Conservation (phyloP, 352 stramenopile genomes). For the Phytophthora brassicae region DNA sequence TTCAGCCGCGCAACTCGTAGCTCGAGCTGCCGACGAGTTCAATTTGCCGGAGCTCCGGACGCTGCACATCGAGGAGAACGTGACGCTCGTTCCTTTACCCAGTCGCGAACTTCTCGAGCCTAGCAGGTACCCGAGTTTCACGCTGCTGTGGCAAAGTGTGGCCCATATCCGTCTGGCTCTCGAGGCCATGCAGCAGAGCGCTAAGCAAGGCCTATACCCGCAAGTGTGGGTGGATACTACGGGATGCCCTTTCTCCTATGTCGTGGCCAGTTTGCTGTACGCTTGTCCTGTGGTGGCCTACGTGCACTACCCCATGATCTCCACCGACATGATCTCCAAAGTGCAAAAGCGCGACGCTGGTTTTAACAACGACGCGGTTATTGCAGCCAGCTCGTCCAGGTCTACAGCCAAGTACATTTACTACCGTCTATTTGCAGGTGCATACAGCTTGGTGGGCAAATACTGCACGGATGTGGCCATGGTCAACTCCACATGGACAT, state of each 20-base stretch:
- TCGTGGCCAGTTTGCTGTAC: slow-evolving; percentile 87
- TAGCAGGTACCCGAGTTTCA: slow-evolving; percentile 88
- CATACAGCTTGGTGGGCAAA: slow-evolving; percentile 90
- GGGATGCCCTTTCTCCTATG: slow-evolving; percentile 96
- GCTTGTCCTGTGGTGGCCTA: slow-evolving; percentile 93
- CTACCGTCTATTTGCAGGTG: slow-evolving; percentile 93
- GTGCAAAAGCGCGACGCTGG: slow-evolving; percentile 89
- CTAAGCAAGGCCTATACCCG: slow-evolving; percentile 48
- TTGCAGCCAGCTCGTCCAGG: slow-evolving; percentile 76
- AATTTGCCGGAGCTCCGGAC: slow-evolving; percentile 74
- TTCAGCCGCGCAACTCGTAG: slow-evolving; percentile 65
- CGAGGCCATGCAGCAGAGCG: slow-evolving; percentile 76
- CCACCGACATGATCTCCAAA: slow-evolving; percentile 96
- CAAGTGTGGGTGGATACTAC: slow-evolving; percentile 98
- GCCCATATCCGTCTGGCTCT: slow-evolving; percentile 92
- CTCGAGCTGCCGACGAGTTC: slow-evolving; percentile 81
- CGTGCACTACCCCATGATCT: slow-evolving; percentile 99
- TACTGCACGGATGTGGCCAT: slow-evolving; percentile 90
- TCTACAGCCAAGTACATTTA: slow-evolving; percentile 94
- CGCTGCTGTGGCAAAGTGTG: slow-evolving; percentile 95
- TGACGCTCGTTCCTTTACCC: slow-evolving; percentile 78
- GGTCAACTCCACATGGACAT: slow-evolving; percentile 99
- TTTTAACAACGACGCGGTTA: slow-evolving; percentile 94
- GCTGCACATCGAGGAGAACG: slow-evolving; percentile 47
- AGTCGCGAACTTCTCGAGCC: slow-evolving; percentile 76